Percentiles rank a stretch among this genome's conserved stretches.
Evolutionary conservation across 352 stramenopile genomes (phyloP).

Genomic region (Phytopythium chamaehyphon): DNA sequence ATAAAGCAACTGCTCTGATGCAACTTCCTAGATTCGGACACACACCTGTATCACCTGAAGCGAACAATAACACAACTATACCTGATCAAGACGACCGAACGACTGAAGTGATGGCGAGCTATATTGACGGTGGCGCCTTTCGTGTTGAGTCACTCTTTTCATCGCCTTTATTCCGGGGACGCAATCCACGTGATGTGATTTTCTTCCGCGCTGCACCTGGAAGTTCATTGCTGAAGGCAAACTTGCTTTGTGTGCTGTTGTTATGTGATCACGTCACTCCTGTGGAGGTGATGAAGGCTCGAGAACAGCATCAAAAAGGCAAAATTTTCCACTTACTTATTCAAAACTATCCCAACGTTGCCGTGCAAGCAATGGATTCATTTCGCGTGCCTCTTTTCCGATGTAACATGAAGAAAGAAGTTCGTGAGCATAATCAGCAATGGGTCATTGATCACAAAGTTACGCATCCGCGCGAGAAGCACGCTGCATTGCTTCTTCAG

Average conservation of each 20-base stretch:
- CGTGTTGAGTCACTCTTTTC: conserved; percentile 38
- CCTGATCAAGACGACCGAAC: too few relatives aligned
- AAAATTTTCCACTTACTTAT: conserved; percentile 80
- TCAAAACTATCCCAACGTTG: conserved; percentile 51
- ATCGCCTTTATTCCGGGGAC: conserved; percentile 47
- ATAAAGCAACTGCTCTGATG: not conserved
- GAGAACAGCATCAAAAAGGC: conserved; percentile 49
- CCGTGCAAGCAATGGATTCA: conserved; percentile 63
- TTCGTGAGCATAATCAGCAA: conserved; percentile 60
- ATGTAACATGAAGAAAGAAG: conserved; percentile 41
- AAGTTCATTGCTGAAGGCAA: conserved; percentile 50
- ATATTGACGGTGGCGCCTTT: not conserved
- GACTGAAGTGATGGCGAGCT: conserved; percentile 4
- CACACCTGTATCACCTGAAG: not conserved
- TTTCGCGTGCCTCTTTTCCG: conserved; percentile 71
- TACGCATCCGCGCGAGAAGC: conserved; percentile 33
- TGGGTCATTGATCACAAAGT: conserved; percentile 57
- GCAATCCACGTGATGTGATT: conserved; percentile 58
- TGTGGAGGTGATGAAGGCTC: conserved; percentile 41
- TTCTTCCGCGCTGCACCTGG: conserved; percentile 68
- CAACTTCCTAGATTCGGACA: not conserved
- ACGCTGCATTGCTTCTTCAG: conserved; percentile 36
- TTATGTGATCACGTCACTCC: conserved; percentile 51
- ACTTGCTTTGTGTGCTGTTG: conserved; percentile 57
- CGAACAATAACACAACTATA: not conserved